Evolutionary conservation across 208 protist genomes (phyloP).

Genomic region (Lotmaria passim): DNA sequence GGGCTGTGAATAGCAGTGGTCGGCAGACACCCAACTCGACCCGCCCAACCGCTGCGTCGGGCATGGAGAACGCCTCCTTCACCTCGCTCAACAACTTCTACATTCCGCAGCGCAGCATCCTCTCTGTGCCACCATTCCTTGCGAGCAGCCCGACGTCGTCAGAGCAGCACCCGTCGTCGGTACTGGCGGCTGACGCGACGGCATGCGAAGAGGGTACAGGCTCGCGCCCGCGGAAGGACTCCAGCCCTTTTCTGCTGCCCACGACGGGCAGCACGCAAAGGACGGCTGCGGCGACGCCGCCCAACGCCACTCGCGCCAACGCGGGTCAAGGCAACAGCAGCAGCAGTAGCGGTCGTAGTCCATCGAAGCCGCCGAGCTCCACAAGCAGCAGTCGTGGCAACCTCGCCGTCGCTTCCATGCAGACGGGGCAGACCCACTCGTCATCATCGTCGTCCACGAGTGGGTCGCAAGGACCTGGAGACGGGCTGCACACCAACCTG

Average conservation of each 20-base stretch:
- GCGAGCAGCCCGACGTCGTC: slow-evolving; percentile 14
- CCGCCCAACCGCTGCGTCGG: background rate
- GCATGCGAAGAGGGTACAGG: background rate
- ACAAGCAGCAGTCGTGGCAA: background rate
- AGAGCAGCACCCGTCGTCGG: slow-evolving; percentile 1
- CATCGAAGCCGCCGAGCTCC: slow-evolving; percentile 1
- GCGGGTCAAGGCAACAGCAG: background rate
- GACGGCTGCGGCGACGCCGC: background rate
- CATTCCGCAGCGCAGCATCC: slow-evolving; percentile 36
- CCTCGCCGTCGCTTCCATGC: background rate
- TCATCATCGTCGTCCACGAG: slow-evolving; percentile 3
- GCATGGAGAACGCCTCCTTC: slow-evolving; percentile 28
- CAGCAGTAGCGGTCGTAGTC: background rate
- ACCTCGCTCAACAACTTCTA: slow-evolving; percentile 35
- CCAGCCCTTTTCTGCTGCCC: background rate
- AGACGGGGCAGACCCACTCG: background rate
- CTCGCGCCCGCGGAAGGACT: background rate
- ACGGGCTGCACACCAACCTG: slow-evolving; percentile 5
- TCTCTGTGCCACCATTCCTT: slow-evolving; percentile 26
- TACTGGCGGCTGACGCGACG: background rate
- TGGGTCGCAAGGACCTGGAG: background rate
- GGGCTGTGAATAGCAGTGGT: too few species aligned
- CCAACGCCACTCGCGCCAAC: background rate
- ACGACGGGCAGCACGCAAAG: background rate
- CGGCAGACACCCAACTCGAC: slow-evolving; percentile 5